Percentiles rank a stretch among this genome's conserved stretches.
These are phyloP conservation scores for Arabidopsis suecica DNA, from an alignment of 345 rosid species.

Conservation along the genomic window DNA sequence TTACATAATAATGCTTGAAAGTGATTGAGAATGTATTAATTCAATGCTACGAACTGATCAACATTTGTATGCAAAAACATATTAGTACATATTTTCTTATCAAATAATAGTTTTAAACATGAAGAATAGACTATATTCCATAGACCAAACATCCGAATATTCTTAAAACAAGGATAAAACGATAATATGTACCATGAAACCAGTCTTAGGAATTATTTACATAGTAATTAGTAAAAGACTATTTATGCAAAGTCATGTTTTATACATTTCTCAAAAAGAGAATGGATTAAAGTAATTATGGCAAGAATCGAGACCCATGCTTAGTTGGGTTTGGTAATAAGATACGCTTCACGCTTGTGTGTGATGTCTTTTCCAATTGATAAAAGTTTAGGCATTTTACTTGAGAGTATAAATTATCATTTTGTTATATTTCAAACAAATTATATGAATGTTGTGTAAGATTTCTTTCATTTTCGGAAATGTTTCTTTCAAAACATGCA, in stretches of 20 bases:
- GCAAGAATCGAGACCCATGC: conserved; percentile 24
- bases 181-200: background rate
- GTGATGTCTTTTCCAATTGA: conserved; percentile 17
- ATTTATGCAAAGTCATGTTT: background rate
- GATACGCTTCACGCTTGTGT: background rate
- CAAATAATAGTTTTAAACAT: too few relatives aligned
- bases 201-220: background rate
- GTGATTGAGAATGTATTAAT: background rate
- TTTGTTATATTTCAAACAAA: background rate
- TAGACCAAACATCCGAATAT: background rate
- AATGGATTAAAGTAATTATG: conserved; percentile 5
- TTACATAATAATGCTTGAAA: background rate
- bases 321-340: conserved; percentile 33
- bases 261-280: background rate
- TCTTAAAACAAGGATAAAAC: background rate
- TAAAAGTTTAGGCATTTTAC: background rate
- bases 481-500: conserved; percentile 30
- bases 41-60: too few relatives aligned
- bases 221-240: background rate
- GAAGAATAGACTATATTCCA: too few relatives aligned
- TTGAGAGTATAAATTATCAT: background rate
- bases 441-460: background rate
- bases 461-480: background rate
- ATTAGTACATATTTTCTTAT: too few relatives aligned
- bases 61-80: too few relatives aligned